Conservation (phyloP, 306 rosid species). For the Albizia julibrissin region DNA sequence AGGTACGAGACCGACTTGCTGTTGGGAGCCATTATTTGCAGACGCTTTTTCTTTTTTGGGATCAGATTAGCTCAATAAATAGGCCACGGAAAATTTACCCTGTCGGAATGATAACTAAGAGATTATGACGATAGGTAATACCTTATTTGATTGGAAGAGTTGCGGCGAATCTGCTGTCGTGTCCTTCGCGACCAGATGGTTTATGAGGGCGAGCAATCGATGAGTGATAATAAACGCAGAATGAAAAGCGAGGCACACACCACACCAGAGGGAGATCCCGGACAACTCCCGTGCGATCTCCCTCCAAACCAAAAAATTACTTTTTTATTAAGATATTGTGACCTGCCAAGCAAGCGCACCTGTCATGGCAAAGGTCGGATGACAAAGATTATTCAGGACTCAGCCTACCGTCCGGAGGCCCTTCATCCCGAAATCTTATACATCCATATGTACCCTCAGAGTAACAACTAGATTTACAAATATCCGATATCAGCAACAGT, state of each 20-base stretch:
- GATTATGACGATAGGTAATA: not conserved
- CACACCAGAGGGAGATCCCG: conserved; percentile 58
- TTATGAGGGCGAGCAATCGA: not conserved
- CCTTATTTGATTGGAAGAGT: not conserved
- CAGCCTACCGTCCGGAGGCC: conserved; percentile 22
- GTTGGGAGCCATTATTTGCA: not conserved
- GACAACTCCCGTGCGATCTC: conserved; percentile 87
- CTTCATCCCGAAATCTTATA: conserved; percentile 3
- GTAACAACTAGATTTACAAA: conserved; percentile 24
- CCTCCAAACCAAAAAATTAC: conserved; percentile 47
- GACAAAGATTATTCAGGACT: conserved; percentile 58
- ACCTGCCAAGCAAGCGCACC: conserved; percentile 99
- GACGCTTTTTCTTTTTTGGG: not conserved
- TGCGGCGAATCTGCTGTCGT: not conserved
- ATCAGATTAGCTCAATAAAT: not conserved
- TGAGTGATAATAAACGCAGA: conserved; percentile 2
- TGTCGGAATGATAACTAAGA: not conserved
- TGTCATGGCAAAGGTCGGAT: conserved; percentile 98
- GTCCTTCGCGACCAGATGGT: not conserved
- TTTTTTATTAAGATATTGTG: conserved; percentile 56
- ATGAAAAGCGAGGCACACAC: conserved; percentile 33
- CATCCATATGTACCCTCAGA: conserved; percentile 13
- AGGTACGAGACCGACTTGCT: not conserved
- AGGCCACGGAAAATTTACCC: not conserved
- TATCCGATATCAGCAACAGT: conserved; percentile 7